Base-by-base conservation (phyloP, 345 rosid species). In the Citrus inodora region DNA sequence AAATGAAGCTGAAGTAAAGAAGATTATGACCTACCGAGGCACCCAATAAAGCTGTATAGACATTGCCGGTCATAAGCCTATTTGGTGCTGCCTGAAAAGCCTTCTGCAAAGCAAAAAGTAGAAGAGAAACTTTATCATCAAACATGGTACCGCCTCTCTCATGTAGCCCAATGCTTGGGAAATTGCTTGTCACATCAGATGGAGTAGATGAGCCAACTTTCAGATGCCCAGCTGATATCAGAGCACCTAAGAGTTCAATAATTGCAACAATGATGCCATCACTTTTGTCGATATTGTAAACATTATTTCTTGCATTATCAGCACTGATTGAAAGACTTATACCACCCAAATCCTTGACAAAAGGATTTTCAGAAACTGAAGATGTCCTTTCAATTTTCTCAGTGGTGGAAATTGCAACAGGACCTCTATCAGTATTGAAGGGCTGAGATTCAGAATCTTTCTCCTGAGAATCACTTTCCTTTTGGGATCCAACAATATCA, bases 261-360 rank as follows among this genome's bases (percentile, higher is more conserved):
- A 97, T 88, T 76, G 95, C 95, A 73, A 97, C 97, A 82, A 94
- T 85, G 76, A 92, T 87, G n/a, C 95, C 99, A 84, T 97, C 98
- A 60, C 86, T 87, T 80, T 87, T 88, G 82, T 97, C 99, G 70
- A 90, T 86, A 78, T 94, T 97, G 88, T 92, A 93, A 73, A 88
- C 93, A 67, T 97, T 97, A 82, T 97, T 97, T 87, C 99, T 90
- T 56, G 98, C 99, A 86, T 88, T 97, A 81, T 92, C 93, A 48
- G 98, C 98, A 80, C 94, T 92, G 76, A 97, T 94, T 55, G 97
- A 94, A 86, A 94, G 92, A 85, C 91, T 88, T 84, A 94, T 97
- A 71, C 99, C 99, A 82, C 99, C 99, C 83, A 97, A 86, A 82
- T 88, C 90, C 82, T 85, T 87, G 75, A 77, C 46, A 70, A 48